Base-by-base conservation (phyloP, 2,329 filamentous ascomycete species). In the Cladosporium austrohemisphaericum region DNA sequence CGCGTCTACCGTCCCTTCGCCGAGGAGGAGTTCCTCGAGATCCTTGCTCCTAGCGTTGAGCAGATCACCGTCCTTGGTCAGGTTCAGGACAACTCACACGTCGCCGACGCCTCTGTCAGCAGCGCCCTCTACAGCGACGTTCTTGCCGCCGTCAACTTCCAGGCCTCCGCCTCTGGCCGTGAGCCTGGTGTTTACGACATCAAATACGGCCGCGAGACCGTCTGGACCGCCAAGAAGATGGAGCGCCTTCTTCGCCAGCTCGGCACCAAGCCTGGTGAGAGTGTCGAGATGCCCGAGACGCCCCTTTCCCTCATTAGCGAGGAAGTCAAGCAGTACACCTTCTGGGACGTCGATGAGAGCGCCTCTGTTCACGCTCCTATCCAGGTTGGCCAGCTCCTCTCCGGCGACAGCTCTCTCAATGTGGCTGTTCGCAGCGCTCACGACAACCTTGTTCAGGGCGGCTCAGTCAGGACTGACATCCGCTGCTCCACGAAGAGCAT, bases 71-170 rank as follows among this genome's bases (percentile, higher is more conserved):
- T 97, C 16, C 80, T 98, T 5, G 93, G 93, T 47, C 93, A 98
- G 68, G 92, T 98, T 57, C 71, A 77, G 54, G 83, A 87, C 57
- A 79, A 87, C 55, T 74, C 80, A 52, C 82, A 84, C 51, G 86
- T 93, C 5, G 75, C 81, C 32, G 92, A 97, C 65, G 70, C 79
- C 47, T 85, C 85, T 13, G 73, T 87, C 44, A 87, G 88, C 67
- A 97, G 93, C n/a, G 80, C 80, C 14, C 80, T 98, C 3, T 96
- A 92, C 68, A 83, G 85, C n/a, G 93, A 98, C 67, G 88, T 97
- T 4, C 75, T 97, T 48, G 87, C 91, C 7, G 80, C 92, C 16
- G 76, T 95, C 45, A 82, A 87, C 29, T 95, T 97, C 68, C 84
- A 86, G 18, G 78, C 79, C 59, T 80, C 80, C 62, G 84, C 83